These are phyloP conservation scores for Penicillium lividum DNA, from an alignment of 495 filamentous ascomycete species.

Conservation along the genomic window DNA sequence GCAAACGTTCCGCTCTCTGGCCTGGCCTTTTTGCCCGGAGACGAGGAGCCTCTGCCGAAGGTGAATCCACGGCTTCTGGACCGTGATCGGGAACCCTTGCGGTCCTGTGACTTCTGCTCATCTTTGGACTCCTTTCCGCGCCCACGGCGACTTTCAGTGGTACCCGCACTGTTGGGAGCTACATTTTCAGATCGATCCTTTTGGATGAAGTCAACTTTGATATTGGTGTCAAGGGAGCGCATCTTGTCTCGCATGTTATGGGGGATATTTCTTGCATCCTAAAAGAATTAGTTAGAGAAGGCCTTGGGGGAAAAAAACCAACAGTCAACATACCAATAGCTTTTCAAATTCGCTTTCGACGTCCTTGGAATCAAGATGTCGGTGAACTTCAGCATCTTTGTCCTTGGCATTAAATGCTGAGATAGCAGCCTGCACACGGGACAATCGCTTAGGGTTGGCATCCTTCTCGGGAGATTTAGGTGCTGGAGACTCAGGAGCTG, in stretches of 20 bases:
- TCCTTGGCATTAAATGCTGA: conserved; percentile 59
- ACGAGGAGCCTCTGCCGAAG: conserved; percentile 61
- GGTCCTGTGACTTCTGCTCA: conserved; percentile 34
- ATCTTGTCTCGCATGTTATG: conserved; percentile 92
- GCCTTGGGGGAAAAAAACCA: too few relatives aligned
- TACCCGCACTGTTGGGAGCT: conserved; percentile 37
- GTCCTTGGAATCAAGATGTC: conserved; percentile 44
- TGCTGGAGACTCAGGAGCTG: conserved; percentile 25
- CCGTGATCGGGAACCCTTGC: conserved; percentile 59
- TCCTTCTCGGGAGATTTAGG: conserved; percentile 22
- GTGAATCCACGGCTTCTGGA: conserved; percentile 78
- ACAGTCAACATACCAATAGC: conserved; percentile 37
- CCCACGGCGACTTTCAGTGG: conserved; percentile 43
- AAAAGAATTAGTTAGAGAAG: conserved; percentile 41
- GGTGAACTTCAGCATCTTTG: conserved; percentile 42
- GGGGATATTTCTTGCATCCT: conserved; percentile 88
- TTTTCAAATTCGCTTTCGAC: conserved; percentile 54
- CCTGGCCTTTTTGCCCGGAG: conserved; percentile 58
- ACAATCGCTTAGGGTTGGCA: conserved; percentile 41
- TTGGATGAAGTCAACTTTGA: conserved; percentile 93
- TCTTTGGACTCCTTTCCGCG: conserved; percentile 45
- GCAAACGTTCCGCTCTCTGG: conserved; percentile 43
- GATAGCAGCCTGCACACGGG: conserved; percentile 66
- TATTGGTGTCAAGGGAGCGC: conserved; percentile 80
- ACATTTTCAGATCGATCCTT: conserved; percentile 73